Evolutionary conservation across 805 yeast species (phyloP), one percentile per base, ranked within the genome.

Genomic region (Limtongia smithiae): DNA sequence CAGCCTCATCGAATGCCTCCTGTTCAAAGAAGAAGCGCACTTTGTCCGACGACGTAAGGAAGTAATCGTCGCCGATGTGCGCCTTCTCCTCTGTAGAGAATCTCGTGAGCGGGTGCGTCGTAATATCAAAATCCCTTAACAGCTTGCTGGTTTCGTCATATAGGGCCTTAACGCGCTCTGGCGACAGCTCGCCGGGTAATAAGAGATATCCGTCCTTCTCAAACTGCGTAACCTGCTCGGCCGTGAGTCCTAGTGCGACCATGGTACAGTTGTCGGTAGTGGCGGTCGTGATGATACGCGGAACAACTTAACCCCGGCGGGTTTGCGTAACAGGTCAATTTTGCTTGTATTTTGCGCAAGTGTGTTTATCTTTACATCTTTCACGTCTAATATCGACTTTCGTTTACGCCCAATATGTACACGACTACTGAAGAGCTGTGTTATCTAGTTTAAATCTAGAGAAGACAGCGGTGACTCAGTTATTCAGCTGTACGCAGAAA

Each of bases 51-150:
- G 89, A 82, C 21, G 77, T 73, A 25, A 85, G 65, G 62, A 85
- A 85, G 63, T 85, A 85, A 12, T 76, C 72, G 64, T 85, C 90
- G 1, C 91, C 90, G 37, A 85, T 74, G 62, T 84, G 90, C 35
- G 75, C 74, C 18, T 71, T 70, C 12, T 55, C 55, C 27, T 65
- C 70, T 1, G 93, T 85, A 32, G 80, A 78, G 71, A 85, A 85
- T 62, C 75, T 77, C 9, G 90, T 84, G 62, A 76, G 62, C 14
- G 94, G 91, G 59, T 85, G 93, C 6, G 66, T 67, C 2, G 67
- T 57, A 6, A 81, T 57, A 55, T 82, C 82, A 42, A 85, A 72
- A 5, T 72, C 68, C 0, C 62, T 55, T 39, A 82, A 69, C 24
- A 85, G 66, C 17, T 63, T 46, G 12, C 69, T 67, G 2, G 85